Conservation (phyloP, 305 asterid genomes). For the Petunia hybrid region DNA sequence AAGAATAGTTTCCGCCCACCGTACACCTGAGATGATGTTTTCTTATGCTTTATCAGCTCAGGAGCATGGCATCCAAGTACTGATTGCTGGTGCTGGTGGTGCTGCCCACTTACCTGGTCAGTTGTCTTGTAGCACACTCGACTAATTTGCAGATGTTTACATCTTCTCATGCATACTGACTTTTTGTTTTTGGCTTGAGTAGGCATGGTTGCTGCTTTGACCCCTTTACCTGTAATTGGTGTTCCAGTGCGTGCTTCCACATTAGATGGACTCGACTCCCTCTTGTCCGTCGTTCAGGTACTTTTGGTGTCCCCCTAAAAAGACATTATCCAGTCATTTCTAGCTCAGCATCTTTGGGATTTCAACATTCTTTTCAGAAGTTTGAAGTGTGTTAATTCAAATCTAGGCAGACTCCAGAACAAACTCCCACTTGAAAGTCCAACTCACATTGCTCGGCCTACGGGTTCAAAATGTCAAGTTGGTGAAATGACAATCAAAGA, state of each 20-base stretch:
- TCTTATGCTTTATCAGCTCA: conserved; percentile 82
- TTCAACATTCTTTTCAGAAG: neutral
- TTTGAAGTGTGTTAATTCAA: too few species aligned
- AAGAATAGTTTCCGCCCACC: conserved; percentile 94
- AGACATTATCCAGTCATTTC: neutral
- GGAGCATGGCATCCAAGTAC: conserved; percentile 90
- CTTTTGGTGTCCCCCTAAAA: neutral
- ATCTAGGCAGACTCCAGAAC: too few species aligned
- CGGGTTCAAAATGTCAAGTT: too few species aligned
- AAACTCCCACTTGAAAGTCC: too few species aligned
- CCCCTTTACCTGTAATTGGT: conserved; percentile 96
- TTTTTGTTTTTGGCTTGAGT: conserved; percentile 34
- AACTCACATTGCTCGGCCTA: too few species aligned
- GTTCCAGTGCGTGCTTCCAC: conserved; percentile 95
- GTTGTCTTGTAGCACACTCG: conserved; percentile 1
- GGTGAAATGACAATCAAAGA: too few species aligned
- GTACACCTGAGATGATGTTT: conserved; percentile 88
- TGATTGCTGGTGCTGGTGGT: conserved; percentile 99
- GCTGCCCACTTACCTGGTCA: conserved; percentile 98
- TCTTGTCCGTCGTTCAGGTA: conserved; percentile 96
- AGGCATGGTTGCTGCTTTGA: conserved; percentile 99
- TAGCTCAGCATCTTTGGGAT: neutral
- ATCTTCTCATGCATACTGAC: neutral
- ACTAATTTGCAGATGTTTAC: too few species aligned
- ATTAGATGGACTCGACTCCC: conserved; percentile 92